phyloP scores from a whole-genome alignment of 331 rosid species.

The Malus hybrid region DNA sequence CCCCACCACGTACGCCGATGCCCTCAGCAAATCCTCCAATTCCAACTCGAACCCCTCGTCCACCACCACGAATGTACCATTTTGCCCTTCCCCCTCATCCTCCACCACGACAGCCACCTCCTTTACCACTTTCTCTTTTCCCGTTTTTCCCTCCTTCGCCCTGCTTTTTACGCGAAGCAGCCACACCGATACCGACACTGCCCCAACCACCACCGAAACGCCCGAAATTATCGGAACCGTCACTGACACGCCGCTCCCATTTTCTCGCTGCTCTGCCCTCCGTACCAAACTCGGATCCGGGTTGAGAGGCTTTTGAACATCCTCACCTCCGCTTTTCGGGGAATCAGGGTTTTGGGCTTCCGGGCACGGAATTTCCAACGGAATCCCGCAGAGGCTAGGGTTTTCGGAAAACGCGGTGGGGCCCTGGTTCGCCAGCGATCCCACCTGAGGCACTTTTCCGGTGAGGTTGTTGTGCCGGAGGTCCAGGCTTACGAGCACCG shows the following conservation, averaged over 20 bases:
- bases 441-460: slow-evolving; percentile 70
- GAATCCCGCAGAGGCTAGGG: slow-evolving; percentile 76
- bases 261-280: slow-evolving; percentile 2
- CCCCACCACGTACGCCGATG: slow-evolving; percentile 86
- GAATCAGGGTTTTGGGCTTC: slow-evolving; percentile 46
- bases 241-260: slow-evolving; percentile 17
- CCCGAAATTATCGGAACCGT: slow-evolving; percentile 45
- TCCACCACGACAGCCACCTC: slow-evolving; percentile 4
- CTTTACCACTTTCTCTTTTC: slow-evolving; percentile 7
- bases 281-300: slow-evolving; percentile 3
- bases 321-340: slow-evolving; percentile 13
- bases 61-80: slow-evolving; percentile 59
- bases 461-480: slow-evolving; percentile 66
- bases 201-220: slow-evolving; percentile 38
- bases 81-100: slow-evolving; percentile 43
- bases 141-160: slow-evolving; percentile 30
- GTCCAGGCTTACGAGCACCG: slow-evolving; percentile 60
- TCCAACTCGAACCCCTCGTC: slow-evolving; percentile 71
- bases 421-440: slow-evolving; percentile 65
- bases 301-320: slow-evolving; percentile 36
- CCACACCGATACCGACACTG: slow-evolving; percentile 47
- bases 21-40: slow-evolving; percentile 73
- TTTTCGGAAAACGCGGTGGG: slow-evolving; percentile 77
- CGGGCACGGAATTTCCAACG: slow-evolving; percentile 53
- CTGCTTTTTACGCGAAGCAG: slow-evolving; percentile 37